Conservation (phyloP, 257 asterid species). For the Lithospermum erythrorhizon region DNA sequence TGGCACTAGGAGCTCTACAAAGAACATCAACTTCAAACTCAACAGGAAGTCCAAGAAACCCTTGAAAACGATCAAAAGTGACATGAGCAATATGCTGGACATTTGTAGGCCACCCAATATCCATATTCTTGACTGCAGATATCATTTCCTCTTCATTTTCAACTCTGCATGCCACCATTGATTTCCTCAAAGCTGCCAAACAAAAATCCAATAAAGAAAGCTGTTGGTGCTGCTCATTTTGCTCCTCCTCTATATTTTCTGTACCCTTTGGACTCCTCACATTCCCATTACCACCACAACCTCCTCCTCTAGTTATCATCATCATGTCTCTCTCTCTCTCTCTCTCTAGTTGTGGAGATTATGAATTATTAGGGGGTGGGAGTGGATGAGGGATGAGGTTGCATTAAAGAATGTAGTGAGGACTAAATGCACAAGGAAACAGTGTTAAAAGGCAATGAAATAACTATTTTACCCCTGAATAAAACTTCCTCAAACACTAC, state of each 20-base stretch:
- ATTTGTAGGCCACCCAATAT: constrained; percentile 91
- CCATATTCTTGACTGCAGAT: constrained; percentile 62
- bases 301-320: constrained; percentile 57
- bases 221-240: constrained; percentile 34
- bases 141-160: constrained; percentile 49
- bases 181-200: constrained; percentile 68
- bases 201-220: constrained; percentile 63
- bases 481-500: too few species aligned
- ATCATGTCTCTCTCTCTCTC: constrained; percentile 22
- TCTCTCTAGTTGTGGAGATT: constrained; percentile 17
- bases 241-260: constrained; percentile 11
- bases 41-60: constrained; percentile 84
- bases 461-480: too few species aligned
- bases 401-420: too few species aligned
- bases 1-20: constrained; percentile 86
- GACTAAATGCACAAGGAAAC: too few species aligned
- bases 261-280: constrained; percentile 4
- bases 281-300: constrained; percentile 22
- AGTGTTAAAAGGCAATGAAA: too few species aligned
- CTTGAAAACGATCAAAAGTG: constrained; percentile 89
- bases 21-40: constrained; percentile 91
- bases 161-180: constrained; percentile 86
- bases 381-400: neutral
- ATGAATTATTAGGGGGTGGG: too few species aligned
- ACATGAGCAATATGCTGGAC: constrained; percentile 89